phyloP scores from a whole-genome alignment of 257 asterid species.

The Solanum commersonii region DNA sequence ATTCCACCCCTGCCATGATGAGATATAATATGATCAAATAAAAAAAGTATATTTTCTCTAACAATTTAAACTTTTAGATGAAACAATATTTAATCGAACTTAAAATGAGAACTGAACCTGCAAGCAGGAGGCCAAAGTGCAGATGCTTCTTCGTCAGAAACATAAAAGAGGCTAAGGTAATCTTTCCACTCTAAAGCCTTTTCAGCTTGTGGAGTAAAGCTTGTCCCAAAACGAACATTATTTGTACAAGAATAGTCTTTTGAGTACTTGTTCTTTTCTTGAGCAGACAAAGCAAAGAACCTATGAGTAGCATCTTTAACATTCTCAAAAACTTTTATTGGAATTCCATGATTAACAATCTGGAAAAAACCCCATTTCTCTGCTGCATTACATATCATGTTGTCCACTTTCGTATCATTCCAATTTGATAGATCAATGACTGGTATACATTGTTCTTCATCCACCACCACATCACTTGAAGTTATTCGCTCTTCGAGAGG shows the following conservation, averaged over 20 bases:
- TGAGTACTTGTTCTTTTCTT: conserved; percentile 33
- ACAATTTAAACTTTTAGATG: not conserved
- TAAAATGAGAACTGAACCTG: not conserved
- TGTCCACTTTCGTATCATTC: conserved; percentile 17
- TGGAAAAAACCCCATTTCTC: conserved; percentile 46
- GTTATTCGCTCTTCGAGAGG: conserved; percentile 26
- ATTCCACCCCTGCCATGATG: not conserved
- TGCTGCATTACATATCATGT: conserved; percentile 37
- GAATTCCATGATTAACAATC: conserved; percentile 44
- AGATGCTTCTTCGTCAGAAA: conserved; percentile 8
- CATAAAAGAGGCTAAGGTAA: conserved; percentile 28
- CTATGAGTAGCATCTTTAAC: conserved; percentile 25
- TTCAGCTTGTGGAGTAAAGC: conserved; percentile 32
- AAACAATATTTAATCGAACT: not conserved
- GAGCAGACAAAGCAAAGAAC: conserved; percentile 39
- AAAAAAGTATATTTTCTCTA: not conserved
- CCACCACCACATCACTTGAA: not conserved
- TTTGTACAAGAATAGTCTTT: conserved; percentile 35
- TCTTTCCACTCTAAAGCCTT: conserved; percentile 54
- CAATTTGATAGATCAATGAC: conserved; percentile 32
- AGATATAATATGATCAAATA: not conserved
- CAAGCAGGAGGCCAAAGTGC: conserved; percentile 4
- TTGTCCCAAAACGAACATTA: conserved; percentile 34
- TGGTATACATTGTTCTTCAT: conserved; percentile 30
- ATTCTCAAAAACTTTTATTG: conserved; percentile 30